These are phyloP conservation scores for Wickerhamomyces hampshirensis DNA, from an alignment of 805 yeast species.

Conservation along the genomic window DNA sequence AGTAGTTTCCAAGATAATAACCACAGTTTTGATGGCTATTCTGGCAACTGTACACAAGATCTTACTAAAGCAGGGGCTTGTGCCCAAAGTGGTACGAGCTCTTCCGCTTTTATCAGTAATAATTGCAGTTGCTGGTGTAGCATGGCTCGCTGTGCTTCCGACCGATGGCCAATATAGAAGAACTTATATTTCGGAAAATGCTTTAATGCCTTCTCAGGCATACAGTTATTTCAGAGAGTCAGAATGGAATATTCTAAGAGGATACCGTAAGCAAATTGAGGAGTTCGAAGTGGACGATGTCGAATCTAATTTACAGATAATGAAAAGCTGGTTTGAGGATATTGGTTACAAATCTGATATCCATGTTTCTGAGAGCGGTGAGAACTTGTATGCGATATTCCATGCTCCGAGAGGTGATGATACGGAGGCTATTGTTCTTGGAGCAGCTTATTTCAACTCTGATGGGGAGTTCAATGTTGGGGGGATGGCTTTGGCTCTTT, in stretches of 20 bases:
- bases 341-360: slow-evolving; percentile 65
- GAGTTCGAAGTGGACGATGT: slow-evolving; percentile 23
- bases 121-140: slow-evolving; percentile 41
- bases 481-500: slow-evolving; percentile 68
- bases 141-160: slow-evolving; percentile 65
- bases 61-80: slow-evolving; percentile 38
- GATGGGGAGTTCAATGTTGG: slow-evolving; percentile 68
- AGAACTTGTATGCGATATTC: slow-evolving; percentile 67
- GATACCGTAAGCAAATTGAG: slow-evolving; percentile 54
- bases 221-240: slow-evolving; percentile 86
- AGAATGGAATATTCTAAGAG: slow-evolving; percentile 90
- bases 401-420: slow-evolving; percentile 96
- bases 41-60: slow-evolving; percentile 40
- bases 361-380: slow-evolving; percentile 35
- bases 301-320: slow-evolving; percentile 36
- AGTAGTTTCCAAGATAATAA: neutral
- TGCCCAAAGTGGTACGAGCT: slow-evolving; percentile 39
- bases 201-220: slow-evolving; percentile 95
- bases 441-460: slow-evolving; percentile 79
- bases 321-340: slow-evolving; percentile 59
- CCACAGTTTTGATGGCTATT: slow-evolving; percentile 35
- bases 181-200: slow-evolving; percentile 92
- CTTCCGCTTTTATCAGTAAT: slow-evolving; percentile 41
- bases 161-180: slow-evolving; percentile 73
- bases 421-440: slow-evolving; percentile 89